These are phyloP conservation scores for Musa balbisiana DNA, from an alignment of 202 grass and related monocot species.

Conservation along the genomic window DNA sequence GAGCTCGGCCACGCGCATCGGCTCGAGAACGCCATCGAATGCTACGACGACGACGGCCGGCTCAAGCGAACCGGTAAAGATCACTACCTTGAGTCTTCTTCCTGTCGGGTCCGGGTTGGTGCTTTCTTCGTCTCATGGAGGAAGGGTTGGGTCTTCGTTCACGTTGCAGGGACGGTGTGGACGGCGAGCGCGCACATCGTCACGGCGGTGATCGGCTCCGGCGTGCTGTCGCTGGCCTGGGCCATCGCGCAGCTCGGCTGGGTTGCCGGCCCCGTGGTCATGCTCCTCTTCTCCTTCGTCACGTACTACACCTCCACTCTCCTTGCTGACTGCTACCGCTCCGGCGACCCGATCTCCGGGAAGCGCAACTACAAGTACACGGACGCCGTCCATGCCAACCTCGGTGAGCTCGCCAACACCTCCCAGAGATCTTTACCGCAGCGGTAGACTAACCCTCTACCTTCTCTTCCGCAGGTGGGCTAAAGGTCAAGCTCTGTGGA, in stretches of 20 bases:
- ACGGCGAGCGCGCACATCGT: constrained; percentile 85
- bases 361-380: constrained; percentile 92
- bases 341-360: constrained; percentile 40
- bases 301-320: constrained; percentile 88
- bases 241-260: constrained; percentile 87
- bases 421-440: not conserved
- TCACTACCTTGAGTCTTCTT: not conserved
- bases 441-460: not conserved
- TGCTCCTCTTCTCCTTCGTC: constrained; percentile 70
- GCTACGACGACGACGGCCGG: not conserved
- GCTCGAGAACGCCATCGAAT: not conserved
- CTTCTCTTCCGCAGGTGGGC: not conserved
- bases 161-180: constrained; percentile 57
- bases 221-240: constrained; percentile 77
- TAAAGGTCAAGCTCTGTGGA: constrained; percentile 16
- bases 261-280: constrained; percentile 49
- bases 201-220: constrained; percentile 84
- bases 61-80: not conserved
- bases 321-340: constrained; percentile 78
- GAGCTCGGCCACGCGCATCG: not conserved
- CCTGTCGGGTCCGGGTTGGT: not conserved
- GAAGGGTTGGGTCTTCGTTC: not conserved
- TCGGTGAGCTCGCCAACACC: constrained; percentile 22
- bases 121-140: not conserved
- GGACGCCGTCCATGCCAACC: constrained; percentile 59